A percentile compares a stretch with the other conserved stretches of the same genome.
These are phyloP conservation scores for Limonium bicolor DNA, from an alignment of 148 eudicot species.

Conservation along the genomic window DNA sequence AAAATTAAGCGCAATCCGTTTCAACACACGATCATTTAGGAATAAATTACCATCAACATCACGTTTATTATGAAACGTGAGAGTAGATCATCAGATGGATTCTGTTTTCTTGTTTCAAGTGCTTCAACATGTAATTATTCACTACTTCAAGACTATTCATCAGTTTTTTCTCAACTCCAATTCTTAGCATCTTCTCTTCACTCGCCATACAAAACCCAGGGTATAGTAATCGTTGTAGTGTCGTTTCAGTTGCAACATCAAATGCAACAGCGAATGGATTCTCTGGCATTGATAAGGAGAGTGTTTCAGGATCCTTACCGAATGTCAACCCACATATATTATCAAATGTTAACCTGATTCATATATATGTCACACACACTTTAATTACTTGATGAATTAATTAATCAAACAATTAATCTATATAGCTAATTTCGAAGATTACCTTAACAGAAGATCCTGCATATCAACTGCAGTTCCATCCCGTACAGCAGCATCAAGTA, in stretches of 20 bases:
- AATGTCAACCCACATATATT: constrained; percentile 48
- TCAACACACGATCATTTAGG: constrained; percentile 20
- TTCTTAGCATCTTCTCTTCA: constrained; percentile 19
- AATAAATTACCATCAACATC: constrained; percentile 18
- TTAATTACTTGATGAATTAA: not conserved
- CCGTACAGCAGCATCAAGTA: constrained; percentile 17
- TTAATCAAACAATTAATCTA: not conserved
- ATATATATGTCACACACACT: not conserved
- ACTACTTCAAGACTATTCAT: constrained; percentile 23
- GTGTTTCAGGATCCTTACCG: constrained; percentile 44
- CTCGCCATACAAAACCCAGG: constrained; percentile 34
- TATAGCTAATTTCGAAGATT: too few relatives aligned
- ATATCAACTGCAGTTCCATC: constrained; percentile 20
- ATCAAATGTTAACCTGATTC: constrained; percentile 29
- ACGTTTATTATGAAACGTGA: constrained; percentile 32
- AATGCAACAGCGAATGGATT: constrained; percentile 32
- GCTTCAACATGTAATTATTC: constrained; percentile 38
- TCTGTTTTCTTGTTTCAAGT: constrained; percentile 17
- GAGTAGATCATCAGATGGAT: constrained; percentile 31
- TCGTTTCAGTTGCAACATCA: constrained; percentile 33
- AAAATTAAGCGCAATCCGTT: constrained; percentile 35
- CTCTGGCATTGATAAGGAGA: constrained; percentile 24
- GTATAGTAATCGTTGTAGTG: constrained; percentile 28
- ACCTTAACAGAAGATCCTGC: constrained; percentile 12
- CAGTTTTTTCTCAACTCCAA: constrained; percentile 24